Evolutionary conservation across 139 green algal genomes (phyloP).

Genomic region (Chlamydomonas sp.): DNA sequence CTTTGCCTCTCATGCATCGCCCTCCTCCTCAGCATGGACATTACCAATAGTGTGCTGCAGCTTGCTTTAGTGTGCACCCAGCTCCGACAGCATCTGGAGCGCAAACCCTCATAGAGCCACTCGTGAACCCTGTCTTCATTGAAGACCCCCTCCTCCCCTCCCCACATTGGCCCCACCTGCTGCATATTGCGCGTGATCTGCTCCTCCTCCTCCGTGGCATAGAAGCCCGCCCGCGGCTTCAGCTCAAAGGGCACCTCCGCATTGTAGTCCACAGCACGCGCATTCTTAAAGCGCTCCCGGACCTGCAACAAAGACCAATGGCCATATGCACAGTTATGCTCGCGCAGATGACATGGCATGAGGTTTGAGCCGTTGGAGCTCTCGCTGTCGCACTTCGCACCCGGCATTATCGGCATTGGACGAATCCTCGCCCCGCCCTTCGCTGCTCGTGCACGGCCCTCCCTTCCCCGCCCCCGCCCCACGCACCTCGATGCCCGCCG

Average conservation of each 20-base stretch:
- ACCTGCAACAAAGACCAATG: too few relatives aligned
- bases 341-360: too few relatives aligned
- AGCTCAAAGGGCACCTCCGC: constrained; percentile 95
- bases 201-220: constrained; percentile 84
- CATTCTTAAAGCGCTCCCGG: constrained; percentile 9
- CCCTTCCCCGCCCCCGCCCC: neutral
- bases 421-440: too few relatives aligned
- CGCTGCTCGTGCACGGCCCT: neutral
- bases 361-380: too few relatives aligned
- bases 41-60: too few relatives aligned
- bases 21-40: too few relatives aligned
- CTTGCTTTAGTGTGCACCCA: too few relatives aligned
- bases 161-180: neutral
- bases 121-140: neutral
- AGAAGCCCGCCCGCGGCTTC: constrained; percentile 89
- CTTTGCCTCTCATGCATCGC: too few relatives aligned
- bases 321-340: constrained; percentile 1
- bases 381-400: too few relatives aligned
- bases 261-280: constrained; percentile 84
- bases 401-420: neutral
- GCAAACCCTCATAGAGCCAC: too few relatives aligned
- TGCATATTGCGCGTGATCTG: constrained; percentile 67
- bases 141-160: neutral
- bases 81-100: too few relatives aligned
- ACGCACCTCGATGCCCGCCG: constrained; percentile 27